Evolutionary conservation across 371 early-diverging fungal species (phyloP).

Genomic region (Umbelopsis sp.): DNA sequence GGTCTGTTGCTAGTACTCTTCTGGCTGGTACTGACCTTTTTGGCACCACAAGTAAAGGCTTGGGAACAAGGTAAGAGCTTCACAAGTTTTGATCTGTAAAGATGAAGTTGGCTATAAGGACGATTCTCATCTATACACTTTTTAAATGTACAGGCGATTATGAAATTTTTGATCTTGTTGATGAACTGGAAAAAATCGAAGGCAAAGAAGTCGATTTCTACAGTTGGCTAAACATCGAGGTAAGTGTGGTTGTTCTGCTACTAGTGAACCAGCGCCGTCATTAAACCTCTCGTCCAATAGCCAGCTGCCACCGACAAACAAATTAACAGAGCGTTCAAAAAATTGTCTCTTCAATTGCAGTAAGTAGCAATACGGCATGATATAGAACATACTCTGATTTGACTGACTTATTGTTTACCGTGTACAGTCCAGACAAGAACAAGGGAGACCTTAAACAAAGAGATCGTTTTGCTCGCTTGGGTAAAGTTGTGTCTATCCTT

Average conservation of each 20-base stretch:
- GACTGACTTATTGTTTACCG: constrained; percentile 3
- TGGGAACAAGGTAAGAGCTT: constrained; percentile 33
- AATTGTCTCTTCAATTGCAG: constrained; percentile 93
- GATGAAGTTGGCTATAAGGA: not conserved
- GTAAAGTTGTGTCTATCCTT: constrained; percentile 70
- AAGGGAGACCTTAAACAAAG: constrained; percentile 51
- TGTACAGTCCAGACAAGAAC: constrained; percentile 77
- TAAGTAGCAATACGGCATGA: constrained; percentile 41
- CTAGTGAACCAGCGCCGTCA: constrained; percentile 42
- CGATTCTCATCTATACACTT: not conserved
- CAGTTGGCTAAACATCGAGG: constrained; percentile 57
- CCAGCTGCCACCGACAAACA: constrained; percentile 74
- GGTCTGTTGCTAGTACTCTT: constrained; percentile 27
- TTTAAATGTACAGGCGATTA: constrained; percentile 55
- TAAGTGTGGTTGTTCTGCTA: constrained; percentile 23
- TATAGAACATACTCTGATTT: not conserved
- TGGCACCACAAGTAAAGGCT: constrained; percentile 35
- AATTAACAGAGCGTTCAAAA: constrained; percentile 86
- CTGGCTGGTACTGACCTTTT: constrained; percentile 24
- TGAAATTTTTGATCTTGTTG: constrained; percentile 86
- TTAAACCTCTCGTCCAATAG: constrained; percentile 48
- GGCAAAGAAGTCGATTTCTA: constrained; percentile 68
- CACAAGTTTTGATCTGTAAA: constrained; percentile 2
- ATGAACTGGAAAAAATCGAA: constrained; percentile 72
- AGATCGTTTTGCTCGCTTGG: constrained; percentile 69